These are phyloP conservation scores for Leccinum griseonigrum DNA, from an alignment of 1,284 basidiomycete species.

Conservation along the genomic window DNA sequence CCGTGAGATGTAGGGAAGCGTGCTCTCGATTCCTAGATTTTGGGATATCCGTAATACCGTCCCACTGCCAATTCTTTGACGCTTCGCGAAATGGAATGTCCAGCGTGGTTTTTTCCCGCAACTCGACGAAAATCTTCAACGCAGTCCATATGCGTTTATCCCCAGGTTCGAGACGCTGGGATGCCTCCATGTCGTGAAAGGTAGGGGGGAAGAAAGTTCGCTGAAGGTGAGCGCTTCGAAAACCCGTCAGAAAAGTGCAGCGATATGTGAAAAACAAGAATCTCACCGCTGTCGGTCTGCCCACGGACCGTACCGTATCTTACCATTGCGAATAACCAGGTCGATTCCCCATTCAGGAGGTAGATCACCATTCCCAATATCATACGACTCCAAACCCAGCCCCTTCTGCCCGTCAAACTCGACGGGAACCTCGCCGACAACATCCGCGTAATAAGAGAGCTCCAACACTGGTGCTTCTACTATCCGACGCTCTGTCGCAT, in stretches of 20 bases:
- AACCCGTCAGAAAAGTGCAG: conserved; percentile 2
- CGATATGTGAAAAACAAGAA: background rate
- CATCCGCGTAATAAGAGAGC: conserved; percentile 82
- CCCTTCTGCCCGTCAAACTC: conserved; percentile 34
- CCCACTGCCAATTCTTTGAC: conserved; percentile 91
- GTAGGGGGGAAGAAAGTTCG: conserved; percentile 78
- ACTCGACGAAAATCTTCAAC: conserved; percentile 75
- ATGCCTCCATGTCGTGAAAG: conserved; percentile 63
- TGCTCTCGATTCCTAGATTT: conserved; percentile 59
- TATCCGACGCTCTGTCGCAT: conserved; percentile 82
- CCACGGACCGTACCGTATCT: conserved; percentile 89
- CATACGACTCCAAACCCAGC: conserved; percentile 47
- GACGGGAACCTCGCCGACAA: conserved; percentile 61
- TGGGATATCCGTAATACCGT: conserved; percentile 51
- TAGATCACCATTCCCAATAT: conserved; percentile 82
- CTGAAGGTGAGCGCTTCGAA: conserved; percentile 68
- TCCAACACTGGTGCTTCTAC: conserved; percentile 77
- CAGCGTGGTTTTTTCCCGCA: conserved; percentile 73
- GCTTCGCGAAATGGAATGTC: conserved; percentile 85
- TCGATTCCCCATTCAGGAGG: conserved; percentile 94
- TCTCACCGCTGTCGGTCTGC: conserved; percentile 82
- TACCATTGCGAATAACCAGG: conserved; percentile 71
- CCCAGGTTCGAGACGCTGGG: conserved; percentile 62
- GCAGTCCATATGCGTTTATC: conserved; percentile 80
- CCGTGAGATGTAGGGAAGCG: conserved; percentile 70